Evolutionary conservation across 2,329 filamentous ascomycete species (phyloP), one percentile per base, ranked within the genome.

Genomic region (Colletotrichum somersetense): DNA sequence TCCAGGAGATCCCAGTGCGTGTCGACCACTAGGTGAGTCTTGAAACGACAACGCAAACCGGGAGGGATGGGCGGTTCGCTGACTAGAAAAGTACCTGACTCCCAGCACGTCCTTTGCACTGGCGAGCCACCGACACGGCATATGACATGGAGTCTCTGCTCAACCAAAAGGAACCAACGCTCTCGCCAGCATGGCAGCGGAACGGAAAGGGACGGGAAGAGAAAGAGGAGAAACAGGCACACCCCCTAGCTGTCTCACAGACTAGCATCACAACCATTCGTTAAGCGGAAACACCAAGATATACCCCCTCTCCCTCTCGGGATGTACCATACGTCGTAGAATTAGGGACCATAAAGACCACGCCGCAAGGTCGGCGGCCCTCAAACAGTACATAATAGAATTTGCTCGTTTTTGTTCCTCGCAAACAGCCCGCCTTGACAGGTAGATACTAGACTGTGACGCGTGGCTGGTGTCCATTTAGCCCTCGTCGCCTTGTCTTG

Each of bases 261-360:
- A 14, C 35, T 35, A 42, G n/a, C 55, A 40, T 12, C 55, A 10
- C 35, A 18, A 14, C n/a, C n/a, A 18, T 11, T 42, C 55, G 35
- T 26, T 6, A 3, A 5, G 26, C 42, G 2, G 35, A 26, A 42
- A 35, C 35, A 58, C 18, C 55, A 42, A 18, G 35, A 42, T 3
- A 18, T 40, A 42, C n/a, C 16, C 35, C 8, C 35, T 10, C 33
- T 11, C 50, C 48, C 23, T 26, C 18, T 18, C 20, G 20, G 33
- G 5, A 38, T 5, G 55, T 3, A 23, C 0, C 35, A 40, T 6
- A 56, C 35, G 40, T 40, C 5, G 12, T 26, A 42, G 35, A 42
- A 35, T 18, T 58, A 58, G 55, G 20, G 18, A 42, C 8, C 35
- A 42, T 42, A 58, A 20, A 57, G 38, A 55, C 52, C 52, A 56